Conservation (phyloP, 2,329 filamentous ascomycete species). For the Fusarium sterilihyphosum region DNA sequence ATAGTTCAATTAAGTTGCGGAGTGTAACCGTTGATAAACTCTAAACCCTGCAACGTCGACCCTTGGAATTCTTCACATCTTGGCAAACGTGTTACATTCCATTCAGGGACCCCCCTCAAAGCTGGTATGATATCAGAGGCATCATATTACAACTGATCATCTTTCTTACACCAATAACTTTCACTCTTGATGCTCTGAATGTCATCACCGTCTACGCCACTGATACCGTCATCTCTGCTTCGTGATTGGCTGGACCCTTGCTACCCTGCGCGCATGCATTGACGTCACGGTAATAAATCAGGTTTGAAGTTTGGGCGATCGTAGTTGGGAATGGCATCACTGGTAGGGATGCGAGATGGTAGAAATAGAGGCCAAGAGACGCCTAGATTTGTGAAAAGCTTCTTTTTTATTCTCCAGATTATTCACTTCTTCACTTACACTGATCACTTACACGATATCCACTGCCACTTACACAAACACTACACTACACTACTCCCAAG, state of each 20-base stretch:
- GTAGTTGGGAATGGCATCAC: background rate
- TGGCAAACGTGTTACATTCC: background rate
- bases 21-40: background rate
- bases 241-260: slow-evolving; percentile 28
- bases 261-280: slow-evolving; percentile 17
- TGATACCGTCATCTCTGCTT: slow-evolving; percentile 11
- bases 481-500: background rate
- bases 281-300: slow-evolving; percentile 35
- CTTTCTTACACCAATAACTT: slow-evolving; percentile 2
- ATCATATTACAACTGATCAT: background rate
- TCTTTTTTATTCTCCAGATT: slow-evolving; percentile 16
- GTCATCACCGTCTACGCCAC: slow-evolving; percentile 21
- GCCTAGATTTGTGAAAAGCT: slow-evolving; percentile 18
- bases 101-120: background rate
- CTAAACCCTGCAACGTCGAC: background rate
- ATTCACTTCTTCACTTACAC: background rate
- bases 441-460: background rate
- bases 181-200: background rate
- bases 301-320: slow-evolving; percentile 27
- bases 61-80: background rate
- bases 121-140: slow-evolving; percentile 3
- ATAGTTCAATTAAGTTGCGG: background rate
- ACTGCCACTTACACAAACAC: background rate
- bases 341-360: background rate
- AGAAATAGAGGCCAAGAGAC: slow-evolving; percentile 29